Evolutionary conservation across 768 basidiomycete species (phyloP), one percentile per base, ranked within the genome.

Genomic region (Macrolepiota fuliginosa): DNA sequence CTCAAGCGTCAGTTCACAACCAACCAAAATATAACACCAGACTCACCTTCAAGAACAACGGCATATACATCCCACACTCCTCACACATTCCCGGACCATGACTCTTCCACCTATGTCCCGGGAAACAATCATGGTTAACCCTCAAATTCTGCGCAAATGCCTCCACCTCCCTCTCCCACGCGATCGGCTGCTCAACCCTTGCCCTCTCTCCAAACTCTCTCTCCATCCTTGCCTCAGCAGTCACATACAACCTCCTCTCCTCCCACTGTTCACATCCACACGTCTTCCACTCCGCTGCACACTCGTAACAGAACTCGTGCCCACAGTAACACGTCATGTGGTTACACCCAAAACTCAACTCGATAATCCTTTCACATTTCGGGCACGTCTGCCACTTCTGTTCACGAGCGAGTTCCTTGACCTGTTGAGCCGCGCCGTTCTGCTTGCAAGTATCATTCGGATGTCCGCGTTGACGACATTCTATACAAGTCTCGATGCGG

Each of bases 221-320:
- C 59, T 81, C 75, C 19, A 83, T 83, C 22, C 81, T 73, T 29
- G 73, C 73, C 58, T 78, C 74, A 0, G 85, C 87, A 3, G 74
- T 79, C 2, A 63, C 73, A 32, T 80, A 17, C 39, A 77, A 65
- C 4, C 75, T 70, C 0, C 65, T 54, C 61, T 90, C 89, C 6
- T 90, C 87, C 87, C 88, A 90, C 49, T 86, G 85, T 0, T 74
- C 74, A 62, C 89, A 91, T 0, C 1, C 4, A 59, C 89, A 92
- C 0, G 72, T 78, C 72, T 85, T 89, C 89, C 89, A 91, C 10
- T 62, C 74, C 29, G 69, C 79, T 0, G 83, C 83, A 67, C 90
- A 91, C 9, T 85, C 53, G 67, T 90, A 89, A 66, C 88, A 89
- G 69, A 89, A 89, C 64, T 89, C 68, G 0, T 77, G 73, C 5